These are phyloP conservation scores for Solanum lycopersicoides DNA, from an alignment of 257 asterid species.

Conservation along the genomic window DNA sequence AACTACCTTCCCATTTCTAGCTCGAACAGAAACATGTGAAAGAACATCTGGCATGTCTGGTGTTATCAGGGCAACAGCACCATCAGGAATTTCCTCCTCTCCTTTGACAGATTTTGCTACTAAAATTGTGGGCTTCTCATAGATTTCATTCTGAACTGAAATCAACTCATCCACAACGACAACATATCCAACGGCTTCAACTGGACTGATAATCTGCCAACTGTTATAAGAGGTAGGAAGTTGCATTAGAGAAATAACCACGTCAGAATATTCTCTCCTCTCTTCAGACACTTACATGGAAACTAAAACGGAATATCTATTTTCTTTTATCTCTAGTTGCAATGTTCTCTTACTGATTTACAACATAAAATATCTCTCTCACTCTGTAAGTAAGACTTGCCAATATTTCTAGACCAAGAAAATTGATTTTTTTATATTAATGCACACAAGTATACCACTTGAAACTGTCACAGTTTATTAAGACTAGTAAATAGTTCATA, in stretches of 20 bases:
- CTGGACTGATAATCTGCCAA: constrained; percentile 99
- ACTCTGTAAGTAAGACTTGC: background rate
- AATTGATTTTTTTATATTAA: background rate
- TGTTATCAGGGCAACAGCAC: constrained; percentile 87
- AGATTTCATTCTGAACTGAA: constrained; percentile 74
- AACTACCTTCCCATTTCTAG: constrained; percentile 89
- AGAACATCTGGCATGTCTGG: constrained; percentile 99
- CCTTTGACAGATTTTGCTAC: constrained; percentile 92
- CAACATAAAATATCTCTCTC: background rate
- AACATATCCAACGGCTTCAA: constrained; percentile 90
- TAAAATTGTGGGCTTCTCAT: constrained; percentile 76
- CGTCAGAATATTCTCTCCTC: background rate
- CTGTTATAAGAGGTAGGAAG: constrained; percentile 29
- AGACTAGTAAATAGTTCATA: background rate
- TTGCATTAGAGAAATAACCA: background rate
- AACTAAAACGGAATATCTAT: background rate
- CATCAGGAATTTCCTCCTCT: constrained; percentile 99
- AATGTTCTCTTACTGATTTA: background rate
- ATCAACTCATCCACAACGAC: constrained; percentile 85
- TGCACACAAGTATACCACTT: background rate
- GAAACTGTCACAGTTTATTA: background rate
- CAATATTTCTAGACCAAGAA: background rate
- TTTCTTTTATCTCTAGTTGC: background rate
- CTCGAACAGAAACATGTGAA: constrained; percentile 98
- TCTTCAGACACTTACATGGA: background rate